phyloP scores from a whole-genome alignment of 2,329 filamentous ascomycete genomes.

The Sporothrix curviconia region DNA sequence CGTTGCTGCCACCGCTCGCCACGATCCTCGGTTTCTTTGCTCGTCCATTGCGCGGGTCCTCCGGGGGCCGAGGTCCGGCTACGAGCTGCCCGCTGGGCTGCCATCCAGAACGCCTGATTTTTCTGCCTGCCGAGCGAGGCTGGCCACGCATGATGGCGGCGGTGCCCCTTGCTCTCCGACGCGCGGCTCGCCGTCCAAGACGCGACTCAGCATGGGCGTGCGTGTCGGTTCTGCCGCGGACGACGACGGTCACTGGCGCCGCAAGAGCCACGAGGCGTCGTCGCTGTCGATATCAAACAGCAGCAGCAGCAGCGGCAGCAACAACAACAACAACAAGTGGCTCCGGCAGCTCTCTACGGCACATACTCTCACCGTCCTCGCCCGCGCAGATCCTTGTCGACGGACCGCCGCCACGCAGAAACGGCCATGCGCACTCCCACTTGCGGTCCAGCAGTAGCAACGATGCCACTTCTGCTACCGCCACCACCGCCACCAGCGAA shows the following conservation, averaged over 20 bases:
- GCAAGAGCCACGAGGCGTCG: constrained; percentile 13
- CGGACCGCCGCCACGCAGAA: background rate
- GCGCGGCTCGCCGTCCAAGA: background rate
- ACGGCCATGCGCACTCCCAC: background rate
- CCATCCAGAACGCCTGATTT: constrained; percentile 51
- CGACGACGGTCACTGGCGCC: constrained; percentile 18
- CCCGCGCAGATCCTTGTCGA: constrained; percentile 15
- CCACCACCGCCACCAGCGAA: background rate
- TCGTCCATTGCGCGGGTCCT: constrained; percentile 44
- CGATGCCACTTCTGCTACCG: background rate
- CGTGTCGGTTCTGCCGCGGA: constrained; percentile 46
- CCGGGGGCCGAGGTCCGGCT: constrained; percentile 63
- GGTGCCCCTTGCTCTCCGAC: too few relatives aligned
- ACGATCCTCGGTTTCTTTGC: constrained; percentile 56
- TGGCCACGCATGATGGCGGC: constrained; percentile 10
- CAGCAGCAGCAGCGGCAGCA: too few relatives aligned
- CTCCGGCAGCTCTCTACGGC: constrained; percentile 21
- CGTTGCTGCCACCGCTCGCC: constrained; percentile 58
- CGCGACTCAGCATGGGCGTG: constrained; percentile 22
- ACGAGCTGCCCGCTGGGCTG: constrained; percentile 61
- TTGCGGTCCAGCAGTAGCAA: background rate
- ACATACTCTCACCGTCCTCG: constrained; percentile 32
- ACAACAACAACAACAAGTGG: too few relatives aligned
- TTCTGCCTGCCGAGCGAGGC: constrained; percentile 27
- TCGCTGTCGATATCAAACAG: too few relatives aligned